Conservation (phyloP, 2,329 filamentous ascomycete species). For the Cytospora mali region DNA sequence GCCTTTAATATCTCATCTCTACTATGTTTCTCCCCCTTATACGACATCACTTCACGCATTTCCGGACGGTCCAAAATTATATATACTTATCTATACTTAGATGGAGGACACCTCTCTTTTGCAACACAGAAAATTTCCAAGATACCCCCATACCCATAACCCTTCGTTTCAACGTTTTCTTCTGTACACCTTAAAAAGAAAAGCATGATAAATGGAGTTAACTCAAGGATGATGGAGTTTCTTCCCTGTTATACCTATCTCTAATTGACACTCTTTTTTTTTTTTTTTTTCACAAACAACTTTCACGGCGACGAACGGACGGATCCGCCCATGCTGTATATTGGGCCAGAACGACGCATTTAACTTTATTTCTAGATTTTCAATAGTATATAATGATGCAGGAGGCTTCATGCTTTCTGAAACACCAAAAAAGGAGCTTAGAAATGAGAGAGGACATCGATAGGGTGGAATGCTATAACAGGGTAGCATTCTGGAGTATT, state of each 20-base stretch:
- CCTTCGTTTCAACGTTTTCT: not conserved
- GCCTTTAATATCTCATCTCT: not conserved
- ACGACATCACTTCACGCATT: not conserved
- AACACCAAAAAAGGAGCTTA: not conserved
- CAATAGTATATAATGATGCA: not conserved
- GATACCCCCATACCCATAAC: constrained; percentile 9
- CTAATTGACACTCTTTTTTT: not conserved
- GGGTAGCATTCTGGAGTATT: not conserved
- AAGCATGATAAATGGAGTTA: not conserved
- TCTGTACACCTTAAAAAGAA: not conserved
- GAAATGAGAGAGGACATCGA: not conserved
- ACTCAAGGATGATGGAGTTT: not conserved
- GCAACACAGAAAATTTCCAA: constrained; percentile 2
- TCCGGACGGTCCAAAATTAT: not conserved
- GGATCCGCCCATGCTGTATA: not conserved
- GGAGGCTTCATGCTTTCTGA: not conserved
- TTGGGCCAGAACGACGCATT: not conserved
- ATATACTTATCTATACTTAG: not conserved
- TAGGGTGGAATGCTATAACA: not conserved
- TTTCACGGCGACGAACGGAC: not conserved
- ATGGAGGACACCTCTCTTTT: not conserved
- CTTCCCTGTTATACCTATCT: not conserved
- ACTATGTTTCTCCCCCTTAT: not conserved
- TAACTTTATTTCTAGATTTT: not conserved
- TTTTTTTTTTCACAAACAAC: not conserved